A percentile compares a stretch with the other conserved stretches of the same genome.
Conservation (phyloP, 305 asterid genomes). For the Ilex paraguariensis region DNA sequence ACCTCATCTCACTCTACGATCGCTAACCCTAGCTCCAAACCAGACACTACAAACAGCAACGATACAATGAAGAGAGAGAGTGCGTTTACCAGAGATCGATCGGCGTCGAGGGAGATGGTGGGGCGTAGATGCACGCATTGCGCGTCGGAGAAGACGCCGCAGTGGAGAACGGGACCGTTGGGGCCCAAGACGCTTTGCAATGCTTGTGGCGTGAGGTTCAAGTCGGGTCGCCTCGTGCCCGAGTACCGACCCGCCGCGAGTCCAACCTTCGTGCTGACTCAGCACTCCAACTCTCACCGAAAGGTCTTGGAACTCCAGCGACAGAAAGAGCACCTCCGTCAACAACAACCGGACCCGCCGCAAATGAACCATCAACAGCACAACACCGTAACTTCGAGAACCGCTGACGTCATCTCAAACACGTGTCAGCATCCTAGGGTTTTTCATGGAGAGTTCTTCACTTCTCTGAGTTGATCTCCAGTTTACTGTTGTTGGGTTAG, state of each 20-base stretch:
- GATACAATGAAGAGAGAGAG: conserved; percentile 15
- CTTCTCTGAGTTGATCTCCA: no score
- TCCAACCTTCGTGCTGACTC: conserved; percentile 77
- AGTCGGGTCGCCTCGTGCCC: conserved; percentile 73
- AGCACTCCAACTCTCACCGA: conserved; percentile 82
- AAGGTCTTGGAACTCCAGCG: conserved; percentile 71
- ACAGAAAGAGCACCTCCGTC: conserved; percentile 55
- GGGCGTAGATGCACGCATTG: conserved; percentile 70
- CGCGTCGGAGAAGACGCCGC: conserved; percentile 81
- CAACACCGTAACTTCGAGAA: no score
- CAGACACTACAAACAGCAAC: not conserved
- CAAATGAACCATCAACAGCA: conserved; percentile 21
- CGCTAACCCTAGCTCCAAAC: no score
- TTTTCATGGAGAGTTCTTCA: no score
- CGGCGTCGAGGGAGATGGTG: conserved; percentile 17
- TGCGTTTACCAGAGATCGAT: conserved; percentile 10
- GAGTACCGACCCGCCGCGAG: conserved; percentile 86
- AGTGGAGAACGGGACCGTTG: conserved; percentile 82
- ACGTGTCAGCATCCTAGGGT: no score
- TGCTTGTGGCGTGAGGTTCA: conserved; percentile 83
- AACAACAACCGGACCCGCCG: not conserved
- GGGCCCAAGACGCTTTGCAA: conserved; percentile 82
- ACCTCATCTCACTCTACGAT: not conserved
- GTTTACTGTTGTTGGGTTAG: no score
- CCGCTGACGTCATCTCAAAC: no score